These are phyloP conservation scores for Xerocomus nothofagi DNA, from an alignment of 1,284 basidiomycete species.

Conservation along the genomic window DNA sequence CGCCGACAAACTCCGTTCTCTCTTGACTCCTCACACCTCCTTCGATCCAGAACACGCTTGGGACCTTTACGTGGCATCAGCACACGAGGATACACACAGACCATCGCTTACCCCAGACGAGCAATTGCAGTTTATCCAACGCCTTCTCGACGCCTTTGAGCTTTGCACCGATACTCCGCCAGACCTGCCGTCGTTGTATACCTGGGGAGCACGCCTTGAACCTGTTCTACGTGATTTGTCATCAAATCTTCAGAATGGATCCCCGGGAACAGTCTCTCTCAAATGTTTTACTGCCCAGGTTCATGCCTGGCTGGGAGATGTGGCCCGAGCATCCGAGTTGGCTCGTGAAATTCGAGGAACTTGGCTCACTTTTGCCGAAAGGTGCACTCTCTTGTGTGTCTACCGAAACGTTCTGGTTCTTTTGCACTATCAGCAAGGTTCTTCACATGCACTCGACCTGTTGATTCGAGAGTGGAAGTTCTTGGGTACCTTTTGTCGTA, in stretches of 20 bases:
- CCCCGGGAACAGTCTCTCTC: slow-evolving; percentile 21
- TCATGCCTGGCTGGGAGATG: slow-evolving; percentile 38
- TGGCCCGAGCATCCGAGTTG: slow-evolving; percentile 35
- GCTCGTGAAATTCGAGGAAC: slow-evolving; percentile 27
- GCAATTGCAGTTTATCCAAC: slow-evolving; percentile 36
- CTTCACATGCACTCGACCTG: slow-evolving; percentile 44
- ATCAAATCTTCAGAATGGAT: slow-evolving; percentile 14
- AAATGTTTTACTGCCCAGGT: slow-evolving; percentile 38
- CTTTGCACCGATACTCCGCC: slow-evolving; percentile 21
- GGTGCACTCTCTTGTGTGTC: slow-evolving; percentile 31
- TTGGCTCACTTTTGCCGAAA: slow-evolving; percentile 19
- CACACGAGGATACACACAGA: slow-evolving; percentile 13
- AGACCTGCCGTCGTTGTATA: slow-evolving; percentile 29
- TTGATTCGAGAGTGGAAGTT: slow-evolving; percentile 44
- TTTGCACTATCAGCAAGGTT: slow-evolving; percentile 37
- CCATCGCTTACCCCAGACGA: slow-evolving; percentile 22
- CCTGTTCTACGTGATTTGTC: slow-evolving; percentile 36
- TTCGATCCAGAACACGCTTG: slow-evolving; percentile 43
- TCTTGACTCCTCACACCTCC: slow-evolving; percentile 19
- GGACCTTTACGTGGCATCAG: slow-evolving; percentile 33
- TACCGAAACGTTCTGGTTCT: slow-evolving; percentile 46
- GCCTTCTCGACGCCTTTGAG: slow-evolving; percentile 33
- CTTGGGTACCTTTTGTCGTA: slow-evolving; percentile 35
- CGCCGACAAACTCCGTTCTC: slow-evolving; percentile 19
- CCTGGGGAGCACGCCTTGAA: slow-evolving; percentile 42